phyloP scores from a whole-genome alignment of 2,329 filamentous ascomycete species.

The Fusarium oligoseptatum region DNA sequence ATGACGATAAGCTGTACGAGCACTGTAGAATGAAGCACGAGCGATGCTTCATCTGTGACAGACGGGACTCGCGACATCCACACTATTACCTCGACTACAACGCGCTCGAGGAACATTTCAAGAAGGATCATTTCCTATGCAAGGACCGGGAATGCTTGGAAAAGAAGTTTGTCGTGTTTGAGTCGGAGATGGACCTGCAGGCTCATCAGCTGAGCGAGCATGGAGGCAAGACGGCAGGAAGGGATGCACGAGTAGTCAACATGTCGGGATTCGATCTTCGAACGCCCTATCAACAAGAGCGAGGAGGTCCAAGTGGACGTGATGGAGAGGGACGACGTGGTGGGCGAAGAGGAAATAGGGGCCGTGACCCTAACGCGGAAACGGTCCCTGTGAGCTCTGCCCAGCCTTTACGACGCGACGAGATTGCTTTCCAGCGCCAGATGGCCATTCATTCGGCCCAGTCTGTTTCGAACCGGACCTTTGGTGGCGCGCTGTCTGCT shows the following conservation, averaged over 20 bases:
- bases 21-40: constrained; percentile 97
- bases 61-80: constrained; percentile 75
- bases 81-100: constrained; percentile 95
- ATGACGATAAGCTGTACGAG: constrained; percentile 92
- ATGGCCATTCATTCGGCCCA: constrained; percentile 92
- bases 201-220: constrained; percentile 91
- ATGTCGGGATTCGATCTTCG: constrained; percentile 88
- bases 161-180: constrained; percentile 98
- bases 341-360: constrained; percentile 68
- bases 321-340: constrained; percentile 61
- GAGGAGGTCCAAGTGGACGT: constrained; percentile 56
- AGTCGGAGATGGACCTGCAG: constrained; percentile 93
- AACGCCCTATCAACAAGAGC: constrained; percentile 75
- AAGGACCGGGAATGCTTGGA: constrained; percentile 88
- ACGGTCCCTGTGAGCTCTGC: constrained; percentile 81
- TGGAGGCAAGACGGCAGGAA: constrained; percentile 84
- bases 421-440: constrained; percentile 91
- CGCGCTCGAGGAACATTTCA: constrained; percentile 87
- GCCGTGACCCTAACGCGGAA: constrained; percentile 89
- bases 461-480: constrained; percentile 82
- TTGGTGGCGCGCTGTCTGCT: constrained; percentile 83
- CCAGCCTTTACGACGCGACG: constrained; percentile 85
- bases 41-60: constrained; percentile 93
- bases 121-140: constrained; percentile 88
- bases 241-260: constrained; percentile 88